Base-by-base conservation (phyloP, 768 basidiomycete genomes). In the Podaxis sp. region DNA sequence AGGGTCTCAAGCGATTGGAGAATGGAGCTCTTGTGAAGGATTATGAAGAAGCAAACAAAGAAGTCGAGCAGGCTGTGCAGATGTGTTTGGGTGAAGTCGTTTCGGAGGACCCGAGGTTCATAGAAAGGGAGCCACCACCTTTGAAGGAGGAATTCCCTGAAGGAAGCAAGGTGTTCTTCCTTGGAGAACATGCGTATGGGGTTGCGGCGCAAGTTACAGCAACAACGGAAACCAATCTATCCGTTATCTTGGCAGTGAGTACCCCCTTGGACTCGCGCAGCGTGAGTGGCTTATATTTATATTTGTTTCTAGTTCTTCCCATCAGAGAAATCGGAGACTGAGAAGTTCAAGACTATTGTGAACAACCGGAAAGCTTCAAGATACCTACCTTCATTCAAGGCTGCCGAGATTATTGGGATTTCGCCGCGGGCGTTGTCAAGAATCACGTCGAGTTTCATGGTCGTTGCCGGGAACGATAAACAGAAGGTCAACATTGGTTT, bases 121-220 rank as follows among this genome's bases (percentile, higher is more conserved):
- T 91, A 47, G 97, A 98, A 73, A 83, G 85, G 66, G 86, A 84
- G 7, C 84, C 97, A 0, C 90, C 93, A 0, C 87, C 92, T 0
- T 74, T 98, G 32, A 80, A 86, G 0, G 88, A 93, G 56, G 97
- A 98, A 70, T 98, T 93, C 75, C 95, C 95, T 0, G 86, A 85
- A 0, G 92, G 90, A 0, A 90, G 86, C 71, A 92, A 89, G 69
- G 91, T 98, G 28, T 97, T 99, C 76, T 98, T 98, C 85, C 81
- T 98, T 5, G 95, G 96, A 14, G 89, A 92, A 68, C 88, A 93
- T 70, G 93, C 91, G 0, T 99, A 96, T 68, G 97, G 97, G n/a
- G 88, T 92, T 2, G 93, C 96, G 13, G 95, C 95, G 0, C 91
- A 95, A 67, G 93, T 99, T 10, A 81, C 85, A 40, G 81, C 75